These are phyloP conservation scores for Tetrahymena thermophila DNA, from an alignment of 73 alveolate genomes.

Conservation along the genomic window DNA sequence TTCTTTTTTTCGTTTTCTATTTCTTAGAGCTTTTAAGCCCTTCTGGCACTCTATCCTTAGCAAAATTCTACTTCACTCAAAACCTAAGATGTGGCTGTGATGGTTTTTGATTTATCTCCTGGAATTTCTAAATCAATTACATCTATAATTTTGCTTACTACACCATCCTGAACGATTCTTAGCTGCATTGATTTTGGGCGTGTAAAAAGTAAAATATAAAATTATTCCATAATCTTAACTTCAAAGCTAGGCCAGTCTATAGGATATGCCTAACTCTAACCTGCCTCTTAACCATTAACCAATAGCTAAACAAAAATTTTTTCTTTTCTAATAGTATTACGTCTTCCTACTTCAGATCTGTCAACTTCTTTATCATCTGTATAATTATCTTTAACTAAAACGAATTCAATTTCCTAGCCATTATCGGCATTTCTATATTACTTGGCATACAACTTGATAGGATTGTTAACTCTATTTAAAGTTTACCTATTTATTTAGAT, in stretches of 20 bases:
- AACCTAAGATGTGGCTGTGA: constrained; percentile 83
- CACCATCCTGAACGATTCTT: constrained; percentile 60
- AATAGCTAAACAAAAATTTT: neutral
- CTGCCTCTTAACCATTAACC: neutral
- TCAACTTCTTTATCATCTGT: neutral
- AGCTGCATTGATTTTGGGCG: constrained; percentile 89
- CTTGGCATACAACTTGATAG: neutral
- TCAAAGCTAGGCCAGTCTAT: constrained; percentile 87
- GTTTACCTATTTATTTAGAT: neutral
- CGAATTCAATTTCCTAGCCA: neutral
- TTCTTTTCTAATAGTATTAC: neutral
- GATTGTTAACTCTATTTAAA: neutral
- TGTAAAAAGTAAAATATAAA: constrained; percentile 82
- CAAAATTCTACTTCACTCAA: constrained; percentile 75
- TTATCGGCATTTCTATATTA: neutral
- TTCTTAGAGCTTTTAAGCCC: neutral
- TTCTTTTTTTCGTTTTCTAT: neutral
- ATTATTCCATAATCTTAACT: constrained; percentile 75
- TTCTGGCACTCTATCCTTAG: neutral
- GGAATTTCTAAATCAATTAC: constrained; percentile 91
- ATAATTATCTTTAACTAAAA: neutral
- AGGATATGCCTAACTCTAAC: neutral
- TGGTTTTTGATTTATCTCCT: constrained; percentile 86
- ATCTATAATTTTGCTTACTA: constrained; percentile 58
- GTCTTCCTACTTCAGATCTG: neutral